Conservation (phyloP, 2,329 filamentous ascomycete species). For the Fusarium setosum region DNA sequence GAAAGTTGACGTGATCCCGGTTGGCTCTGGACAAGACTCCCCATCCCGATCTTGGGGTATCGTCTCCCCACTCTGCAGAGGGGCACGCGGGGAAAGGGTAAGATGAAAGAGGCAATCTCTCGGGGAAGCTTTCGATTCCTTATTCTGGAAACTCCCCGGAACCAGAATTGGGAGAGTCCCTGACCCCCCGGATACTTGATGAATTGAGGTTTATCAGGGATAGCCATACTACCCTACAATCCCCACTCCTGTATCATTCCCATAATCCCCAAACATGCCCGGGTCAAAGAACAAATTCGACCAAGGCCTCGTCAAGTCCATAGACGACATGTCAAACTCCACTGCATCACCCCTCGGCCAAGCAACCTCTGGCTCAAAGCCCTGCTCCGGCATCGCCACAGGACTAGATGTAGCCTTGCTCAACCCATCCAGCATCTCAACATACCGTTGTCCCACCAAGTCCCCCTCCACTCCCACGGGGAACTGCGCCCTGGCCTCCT, state of each 20-base stretch:
- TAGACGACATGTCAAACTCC: neutral
- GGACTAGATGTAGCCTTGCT: neutral
- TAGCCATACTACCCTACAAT: neutral
- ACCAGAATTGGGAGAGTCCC: no score
- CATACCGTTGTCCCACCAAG: neutral
- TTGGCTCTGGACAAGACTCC: neutral
- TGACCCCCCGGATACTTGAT: no score
- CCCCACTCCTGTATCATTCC: neutral
- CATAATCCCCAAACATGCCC: neutral
- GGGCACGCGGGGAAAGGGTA: neutral
- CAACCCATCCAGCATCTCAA: neutral
- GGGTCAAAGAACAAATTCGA: neutral
- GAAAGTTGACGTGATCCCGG: no score
- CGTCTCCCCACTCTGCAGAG: neutral
- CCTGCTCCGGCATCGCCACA: neutral
- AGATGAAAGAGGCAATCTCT: neutral
- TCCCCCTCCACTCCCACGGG: neutral
- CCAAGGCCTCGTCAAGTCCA: neutral
- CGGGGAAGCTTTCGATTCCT: neutral
- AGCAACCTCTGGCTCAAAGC: neutral
- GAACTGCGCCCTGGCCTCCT: neutral
- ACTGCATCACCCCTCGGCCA: no score
- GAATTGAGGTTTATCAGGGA: neutral
- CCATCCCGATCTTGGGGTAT: neutral
- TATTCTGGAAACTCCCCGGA: neutral